Base-by-base conservation (phyloP, 805 yeast species). In the Hanseniaspora opuntiae region DNA sequence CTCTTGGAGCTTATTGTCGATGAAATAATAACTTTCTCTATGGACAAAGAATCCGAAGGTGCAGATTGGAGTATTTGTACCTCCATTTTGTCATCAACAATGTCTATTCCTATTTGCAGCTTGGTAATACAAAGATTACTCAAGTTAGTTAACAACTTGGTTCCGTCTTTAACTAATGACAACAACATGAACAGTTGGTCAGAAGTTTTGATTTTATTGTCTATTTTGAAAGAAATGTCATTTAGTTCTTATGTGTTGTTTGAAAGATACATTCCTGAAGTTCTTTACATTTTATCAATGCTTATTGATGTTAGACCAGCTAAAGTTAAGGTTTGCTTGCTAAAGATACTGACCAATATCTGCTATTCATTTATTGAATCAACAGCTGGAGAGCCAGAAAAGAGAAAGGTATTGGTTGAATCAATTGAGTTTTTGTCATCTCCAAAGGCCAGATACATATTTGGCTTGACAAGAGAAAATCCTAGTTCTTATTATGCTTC, bases 21-120 rank as follows among this genome's bases (percentile, higher is more conserved):
- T 57, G 96, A 86, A 60, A 77, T 84, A 22, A 77, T 86, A 6
- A 76, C 81, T 2, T 82, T 81, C 57, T 82, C 88, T 1, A 74
- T 85, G 58, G 93, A 84, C 58, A 78, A 82, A 61, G 84, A 82
- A 58, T 81, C 86, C n/a, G 86, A 82, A 58, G 84, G 82, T 4
- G 75, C 77, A 38, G 80, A 75, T 47, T 84, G 86, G 86, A 73
- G 74, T 19, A 76, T 74, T 46, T 74, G 81, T 6, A 73, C 82
- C 2, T 73, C 82, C 0, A 72, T 83, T n/a, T 69, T 86, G 58
- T 74, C 82, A 0, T 65, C 78, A 14, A 70, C 77, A 22, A 88
- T 95, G 3, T 80, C 90, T 1, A 70, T 81, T n/a, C 86, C 81
- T 57, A 71, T 85, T 2, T 81, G 87, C 60, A 82, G 86, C 8